A percentile compares a stretch with the other conserved stretches of the same genome.
Conservation (phyloP, 2,329 filamentous ascomycete genomes). For the Stachybotrys chlorohalonatus region DNA sequence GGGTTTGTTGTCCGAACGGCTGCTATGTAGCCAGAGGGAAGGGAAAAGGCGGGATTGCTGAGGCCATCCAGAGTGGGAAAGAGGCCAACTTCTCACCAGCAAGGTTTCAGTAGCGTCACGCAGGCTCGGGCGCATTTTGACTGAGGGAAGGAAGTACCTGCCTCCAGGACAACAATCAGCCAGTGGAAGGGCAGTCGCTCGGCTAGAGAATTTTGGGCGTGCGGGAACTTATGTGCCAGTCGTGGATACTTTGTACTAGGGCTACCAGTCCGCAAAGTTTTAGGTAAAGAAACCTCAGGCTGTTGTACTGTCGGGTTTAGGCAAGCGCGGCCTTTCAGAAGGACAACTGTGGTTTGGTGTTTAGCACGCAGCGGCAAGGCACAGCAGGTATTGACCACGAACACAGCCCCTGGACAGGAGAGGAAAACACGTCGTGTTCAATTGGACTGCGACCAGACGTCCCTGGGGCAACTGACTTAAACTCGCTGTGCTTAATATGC, state of each 20-base stretch:
- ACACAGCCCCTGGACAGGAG: too few relatives aligned
- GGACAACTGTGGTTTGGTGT: too few relatives aligned
- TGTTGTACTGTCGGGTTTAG: background rate
- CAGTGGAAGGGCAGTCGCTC: too few relatives aligned
- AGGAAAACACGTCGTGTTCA: too few relatives aligned
- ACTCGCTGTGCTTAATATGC: too few relatives aligned
- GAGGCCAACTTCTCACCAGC: background rate
- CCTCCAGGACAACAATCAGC: background rate
- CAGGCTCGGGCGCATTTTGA: background rate
- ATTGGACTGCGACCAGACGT: too few relatives aligned
- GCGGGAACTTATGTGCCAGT: too few relatives aligned
- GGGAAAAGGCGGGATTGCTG: background rate
- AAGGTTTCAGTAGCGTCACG: background rate
- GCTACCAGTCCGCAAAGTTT: background rate
- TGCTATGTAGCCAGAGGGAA: background rate
- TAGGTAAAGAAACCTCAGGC: background rate
- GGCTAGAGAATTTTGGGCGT: too few relatives aligned
- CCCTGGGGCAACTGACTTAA: too few relatives aligned
- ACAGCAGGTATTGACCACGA: too few relatives aligned
- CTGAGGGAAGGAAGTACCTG: background rate
- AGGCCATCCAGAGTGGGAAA: background rate
- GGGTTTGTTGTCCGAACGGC: background rate
- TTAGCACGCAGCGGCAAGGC: too few relatives aligned
- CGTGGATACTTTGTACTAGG: background rate
- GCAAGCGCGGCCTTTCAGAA: background rate